These are phyloP conservation scores for Myxozyma neotropica DNA, from an alignment of 805 yeast genomes.

Conservation along the genomic window DNA sequence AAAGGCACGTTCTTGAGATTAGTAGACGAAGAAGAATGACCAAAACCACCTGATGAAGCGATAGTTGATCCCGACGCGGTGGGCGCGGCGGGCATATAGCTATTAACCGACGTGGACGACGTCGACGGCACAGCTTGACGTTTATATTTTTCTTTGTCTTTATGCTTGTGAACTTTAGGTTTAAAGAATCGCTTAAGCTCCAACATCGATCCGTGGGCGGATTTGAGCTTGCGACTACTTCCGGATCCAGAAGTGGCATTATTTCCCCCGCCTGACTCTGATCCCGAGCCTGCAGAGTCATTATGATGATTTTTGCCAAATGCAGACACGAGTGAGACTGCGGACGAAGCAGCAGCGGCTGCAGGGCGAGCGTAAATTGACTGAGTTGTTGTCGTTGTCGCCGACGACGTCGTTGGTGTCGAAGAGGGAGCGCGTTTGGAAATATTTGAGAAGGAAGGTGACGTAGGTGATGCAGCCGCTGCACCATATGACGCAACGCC, in stretches of 20 bases:
- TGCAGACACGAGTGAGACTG: conserved; percentile 30
- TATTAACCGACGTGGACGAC: conserved; percentile 13
- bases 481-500: neutral
- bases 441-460: neutral
- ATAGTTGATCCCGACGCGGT: conserved; percentile 20
- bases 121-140: conserved; percentile 7
- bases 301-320: conserved; percentile 33
- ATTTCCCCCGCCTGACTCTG: conserved; percentile 14
- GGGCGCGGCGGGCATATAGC: conserved; percentile 11
- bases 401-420: neutral
- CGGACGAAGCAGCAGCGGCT: conserved; percentile 32
- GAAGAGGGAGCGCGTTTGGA: conserved; percentile 1
- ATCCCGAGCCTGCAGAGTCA: conserved; percentile 21
- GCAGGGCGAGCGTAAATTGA: conserved; percentile 21
- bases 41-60: conserved; percentile 16
- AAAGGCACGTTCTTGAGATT: conserved; percentile 42
- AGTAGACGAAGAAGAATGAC: conserved; percentile 25
- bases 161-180: conserved; percentile 39
- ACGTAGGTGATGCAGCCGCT: neutral
- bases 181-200: conserved; percentile 53
- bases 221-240: conserved; percentile 21
- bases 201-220: conserved; percentile 40
- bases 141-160: conserved; percentile 24
- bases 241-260: conserved; percentile 2
- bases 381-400: neutral